Percentiles rank a stretch among this genome's conserved stretches.
Evolutionary conservation across 148 eudicot species (phyloP).

Genomic region (Dysphania ambrosioides): DNA sequence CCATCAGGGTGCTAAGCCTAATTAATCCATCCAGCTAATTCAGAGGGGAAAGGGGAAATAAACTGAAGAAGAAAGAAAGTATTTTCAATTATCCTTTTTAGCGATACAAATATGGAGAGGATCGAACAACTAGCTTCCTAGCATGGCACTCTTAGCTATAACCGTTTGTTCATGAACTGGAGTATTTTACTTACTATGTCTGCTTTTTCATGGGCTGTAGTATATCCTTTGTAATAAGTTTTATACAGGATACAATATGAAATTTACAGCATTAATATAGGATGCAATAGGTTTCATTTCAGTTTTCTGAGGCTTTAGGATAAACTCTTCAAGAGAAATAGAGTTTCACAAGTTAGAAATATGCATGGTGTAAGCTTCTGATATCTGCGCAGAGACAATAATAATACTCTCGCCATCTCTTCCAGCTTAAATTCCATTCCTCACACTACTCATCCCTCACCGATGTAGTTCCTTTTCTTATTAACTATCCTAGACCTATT

Average conservation of each 20-base stretch:
- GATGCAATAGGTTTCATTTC: too few relatives aligned
- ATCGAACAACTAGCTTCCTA: background rate
- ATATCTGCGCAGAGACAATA: too few relatives aligned
- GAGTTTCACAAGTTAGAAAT: background rate
- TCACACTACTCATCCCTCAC: too few relatives aligned
- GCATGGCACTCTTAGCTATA: background rate
- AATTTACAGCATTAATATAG: too few relatives aligned
- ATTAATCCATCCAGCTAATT: background rate
- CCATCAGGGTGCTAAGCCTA: background rate
- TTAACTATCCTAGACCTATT: too few relatives aligned
- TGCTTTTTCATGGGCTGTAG: background rate
- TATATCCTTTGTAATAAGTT: background rate
- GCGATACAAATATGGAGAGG: background rate
- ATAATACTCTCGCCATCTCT: too few relatives aligned
- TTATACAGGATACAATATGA: background rate
- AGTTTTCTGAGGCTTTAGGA: background rate
- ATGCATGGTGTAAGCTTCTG: too few relatives aligned
- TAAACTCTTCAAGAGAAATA: background rate
- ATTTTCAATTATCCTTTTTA: background rate
- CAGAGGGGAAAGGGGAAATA: background rate
- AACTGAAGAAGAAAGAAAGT: background rate
- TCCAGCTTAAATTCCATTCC: too few relatives aligned
- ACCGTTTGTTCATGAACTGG: background rate
- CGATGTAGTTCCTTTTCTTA: too few relatives aligned
- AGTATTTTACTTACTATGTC: background rate